Evolutionary conservation across 2,329 filamentous ascomycete species (phyloP).

Genomic region (Ambrosiella cleistominuta): DNA sequence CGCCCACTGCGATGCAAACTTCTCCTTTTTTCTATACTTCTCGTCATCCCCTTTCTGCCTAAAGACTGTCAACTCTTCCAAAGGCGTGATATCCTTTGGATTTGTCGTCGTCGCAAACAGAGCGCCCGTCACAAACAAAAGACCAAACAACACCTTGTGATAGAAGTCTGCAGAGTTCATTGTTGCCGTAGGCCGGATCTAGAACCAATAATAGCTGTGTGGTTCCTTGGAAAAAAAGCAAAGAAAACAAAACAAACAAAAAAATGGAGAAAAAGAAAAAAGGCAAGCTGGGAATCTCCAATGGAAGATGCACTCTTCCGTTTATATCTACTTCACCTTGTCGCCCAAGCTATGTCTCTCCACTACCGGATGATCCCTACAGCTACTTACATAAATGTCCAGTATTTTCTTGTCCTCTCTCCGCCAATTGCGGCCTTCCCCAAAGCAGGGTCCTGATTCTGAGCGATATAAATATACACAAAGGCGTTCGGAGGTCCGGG

Average conservation of each 20-base stretch:
- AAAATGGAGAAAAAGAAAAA: not conserved
- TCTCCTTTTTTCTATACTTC: not conserved
- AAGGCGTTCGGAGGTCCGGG: not conserved
- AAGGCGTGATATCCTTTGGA: not conserved
- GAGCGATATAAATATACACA: too few species aligned
- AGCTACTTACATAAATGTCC: too few species aligned
- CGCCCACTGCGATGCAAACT: slow-evolving; percentile 16
- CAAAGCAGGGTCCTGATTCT: not conserved
- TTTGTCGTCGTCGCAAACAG: slow-evolving; percentile 13
- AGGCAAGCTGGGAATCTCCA: not conserved
- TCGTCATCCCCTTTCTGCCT: not conserved
- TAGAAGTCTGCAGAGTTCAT: slow-evolving; percentile 19
- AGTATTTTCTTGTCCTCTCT: too few species aligned
- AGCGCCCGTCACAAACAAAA: slow-evolving; percentile 19
- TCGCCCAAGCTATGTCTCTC: too few species aligned
- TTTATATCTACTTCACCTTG: too few species aligned
- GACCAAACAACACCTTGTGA: slow-evolving; percentile 19
- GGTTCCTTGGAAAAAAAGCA: not conserved
- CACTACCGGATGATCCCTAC: too few species aligned
- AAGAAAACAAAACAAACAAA: not conserved
- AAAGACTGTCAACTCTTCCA: not conserved
- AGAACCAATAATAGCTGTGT: too few species aligned
- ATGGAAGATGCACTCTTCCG: too few species aligned
- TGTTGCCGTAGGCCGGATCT: not conserved
- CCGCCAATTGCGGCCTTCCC: not conserved